A percentile compares a stretch with the other conserved stretches of the same genome.
Evolutionary conservation across 1,284 basidiomycete genomes (phyloP).

Genomic region (Cutaneotrichosporon sp.): DNA sequence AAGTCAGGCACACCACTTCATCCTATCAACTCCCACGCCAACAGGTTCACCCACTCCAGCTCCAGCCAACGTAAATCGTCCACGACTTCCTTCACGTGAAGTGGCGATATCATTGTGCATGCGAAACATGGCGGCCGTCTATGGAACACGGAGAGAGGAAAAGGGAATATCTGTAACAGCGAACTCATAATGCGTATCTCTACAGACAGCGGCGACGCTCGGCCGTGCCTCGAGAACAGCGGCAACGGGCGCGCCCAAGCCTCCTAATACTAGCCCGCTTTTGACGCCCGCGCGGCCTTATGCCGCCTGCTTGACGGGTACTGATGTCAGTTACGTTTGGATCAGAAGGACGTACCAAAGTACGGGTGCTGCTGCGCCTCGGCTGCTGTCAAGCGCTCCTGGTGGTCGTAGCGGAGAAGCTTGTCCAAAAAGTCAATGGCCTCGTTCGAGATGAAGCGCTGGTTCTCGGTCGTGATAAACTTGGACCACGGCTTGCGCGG

Average conservation of each 20-base stretch:
- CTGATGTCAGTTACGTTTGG: conserved; percentile 7
- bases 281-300: neutral
- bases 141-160: neutral
- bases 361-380: conserved; percentile 87
- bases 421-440: conserved; percentile 97
- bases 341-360: conserved; percentile 63
- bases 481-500: conserved; percentile 90
- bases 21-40: no score
- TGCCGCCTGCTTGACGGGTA: conserved; percentile 26
- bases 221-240: neutral
- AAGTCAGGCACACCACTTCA: no score
- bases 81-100: neutral
- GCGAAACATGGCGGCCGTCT: neutral
- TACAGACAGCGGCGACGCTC: neutral
- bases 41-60: neutral
- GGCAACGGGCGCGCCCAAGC: neutral
- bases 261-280: conserved; percentile 1
- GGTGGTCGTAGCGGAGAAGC: conserved; percentile 90
- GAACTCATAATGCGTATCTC: conserved; percentile 2
- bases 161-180: neutral
- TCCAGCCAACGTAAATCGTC: neutral
- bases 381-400: conserved; percentile 89
- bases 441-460: conserved; percentile 95
- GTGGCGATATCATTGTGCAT: conserved; percentile 4
- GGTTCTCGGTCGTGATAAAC: conserved; percentile 90